phyloP scores from a whole-genome alignment of 1,284 basidiomycete genomes.

The Violaceomyces palustris region DNA sequence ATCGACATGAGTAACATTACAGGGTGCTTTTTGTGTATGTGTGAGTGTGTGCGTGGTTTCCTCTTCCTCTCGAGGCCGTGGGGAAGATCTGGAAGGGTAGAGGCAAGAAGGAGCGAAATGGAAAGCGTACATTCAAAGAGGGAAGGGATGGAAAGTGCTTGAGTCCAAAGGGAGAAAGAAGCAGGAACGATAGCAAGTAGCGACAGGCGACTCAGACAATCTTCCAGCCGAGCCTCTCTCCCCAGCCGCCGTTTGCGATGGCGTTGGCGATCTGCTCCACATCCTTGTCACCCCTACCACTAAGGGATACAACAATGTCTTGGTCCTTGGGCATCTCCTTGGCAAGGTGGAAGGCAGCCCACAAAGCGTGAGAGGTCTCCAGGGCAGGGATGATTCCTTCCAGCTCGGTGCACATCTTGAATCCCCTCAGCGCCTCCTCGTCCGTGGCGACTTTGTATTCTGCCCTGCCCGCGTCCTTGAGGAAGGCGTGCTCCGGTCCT shows the following conservation, averaged over 20 bases:
- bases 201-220: conserved; percentile 25
- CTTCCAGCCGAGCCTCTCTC: conserved; percentile 46
- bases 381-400: conserved; percentile 98
- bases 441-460: conserved; percentile 92
- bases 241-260: conserved; percentile 44
- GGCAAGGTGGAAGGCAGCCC: conserved; percentile 80
- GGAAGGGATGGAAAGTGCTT: too few relatives aligned
- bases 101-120: too few relatives aligned
- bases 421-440: conserved; percentile 84
- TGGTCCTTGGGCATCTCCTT: conserved; percentile 76
- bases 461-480: conserved; percentile 88
- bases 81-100: too few relatives aligned
- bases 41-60: too few relatives aligned
- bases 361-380: conserved; percentile 92
- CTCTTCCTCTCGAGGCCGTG: too few relatives aligned
- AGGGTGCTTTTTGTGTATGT: too few relatives aligned
- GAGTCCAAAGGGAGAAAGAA: too few relatives aligned
- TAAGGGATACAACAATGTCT: conserved; percentile 69
- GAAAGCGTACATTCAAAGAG: too few relatives aligned
- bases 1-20: too few relatives aligned
- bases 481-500: conserved; percentile 93
- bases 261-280: conserved; percentile 79
- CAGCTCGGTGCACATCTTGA: conserved; percentile 80
- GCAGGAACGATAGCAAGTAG: too few relatives aligned
- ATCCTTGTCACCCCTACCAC: conserved; percentile 86